Conservation (phyloP, 495 filamentous ascomycete genomes). For the Sordaria brevicollis region DNA sequence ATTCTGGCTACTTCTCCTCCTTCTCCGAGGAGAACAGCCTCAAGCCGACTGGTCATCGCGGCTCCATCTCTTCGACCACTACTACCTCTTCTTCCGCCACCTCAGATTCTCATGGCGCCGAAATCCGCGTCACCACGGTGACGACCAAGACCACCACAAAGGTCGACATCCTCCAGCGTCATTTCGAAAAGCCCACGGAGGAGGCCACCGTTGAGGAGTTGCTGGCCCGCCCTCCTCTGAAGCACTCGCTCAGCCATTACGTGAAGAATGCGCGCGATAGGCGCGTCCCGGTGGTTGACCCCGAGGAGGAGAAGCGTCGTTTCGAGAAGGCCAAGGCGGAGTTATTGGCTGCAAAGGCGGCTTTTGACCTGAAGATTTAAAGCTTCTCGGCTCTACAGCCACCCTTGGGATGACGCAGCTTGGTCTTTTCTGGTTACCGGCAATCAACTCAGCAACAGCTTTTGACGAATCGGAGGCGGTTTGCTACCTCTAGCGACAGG, state of each 20-base stretch:
- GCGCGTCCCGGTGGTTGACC: background rate
- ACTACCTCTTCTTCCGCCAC: constrained; percentile 6
- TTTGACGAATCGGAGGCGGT: background rate
- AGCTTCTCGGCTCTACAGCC: background rate
- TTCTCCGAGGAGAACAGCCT: background rate
- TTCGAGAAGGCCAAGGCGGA: constrained; percentile 29
- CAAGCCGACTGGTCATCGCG: background rate
- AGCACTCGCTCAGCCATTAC: constrained; percentile 27
- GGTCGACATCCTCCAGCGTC: constrained; percentile 16
- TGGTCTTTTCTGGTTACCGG: background rate
- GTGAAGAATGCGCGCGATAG: constrained; percentile 22
- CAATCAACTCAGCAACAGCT: background rate
- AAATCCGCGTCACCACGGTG: background rate
- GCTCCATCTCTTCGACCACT: constrained; percentile 6
- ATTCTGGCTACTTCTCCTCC: constrained; percentile 3
- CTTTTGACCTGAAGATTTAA: background rate
- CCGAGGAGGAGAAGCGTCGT: constrained; percentile 15
- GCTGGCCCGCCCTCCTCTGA: constrained; percentile 26
- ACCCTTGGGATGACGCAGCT: background rate
- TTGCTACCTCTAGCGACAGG: background rate
- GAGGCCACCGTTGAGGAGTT: constrained; percentile 30
- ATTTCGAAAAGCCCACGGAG: constrained; percentile 21
- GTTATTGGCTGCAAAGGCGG: constrained; percentile 18
- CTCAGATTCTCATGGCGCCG: constrained; percentile 12
- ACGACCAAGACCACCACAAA: constrained; percentile 5